Evolutionary conservation across 768 basidiomycete genomes (phyloP), one percentile per base, ranked within the genome.

Genomic region (Galerina marginata): DNA sequence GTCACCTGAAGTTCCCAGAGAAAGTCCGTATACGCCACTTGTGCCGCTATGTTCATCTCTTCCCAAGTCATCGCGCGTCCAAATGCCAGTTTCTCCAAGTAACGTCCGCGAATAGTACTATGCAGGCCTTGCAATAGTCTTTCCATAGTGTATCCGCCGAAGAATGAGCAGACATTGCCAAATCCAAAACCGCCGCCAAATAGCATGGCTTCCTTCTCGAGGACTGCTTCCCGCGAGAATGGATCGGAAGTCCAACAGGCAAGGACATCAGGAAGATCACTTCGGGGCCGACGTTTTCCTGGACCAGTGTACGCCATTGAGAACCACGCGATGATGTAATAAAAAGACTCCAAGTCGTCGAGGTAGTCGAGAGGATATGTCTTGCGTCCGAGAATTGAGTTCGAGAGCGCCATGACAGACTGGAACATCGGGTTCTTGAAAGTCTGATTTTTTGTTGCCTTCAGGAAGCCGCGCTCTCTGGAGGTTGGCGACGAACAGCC

Each of bases 261-360:
- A 4, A 39, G 16, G 33, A 26, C 38, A 42, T 10, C 11, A 25
- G 38, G 51, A 29, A 53, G 15, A 16, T 42, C 56, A 0, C 49
- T 49, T 15, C 11, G 7, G 6, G 46, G 3, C 5, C 10, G 36
- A 9, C 47, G 46, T 10, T 14, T 12, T 26, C 56, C 56, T 15
- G 56, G 56, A 40, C 38, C 38, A 15, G 9, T n/a, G 33, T 40
- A 57, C 4, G 36, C 56, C 16, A 49, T n/a, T 6, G 47, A 46
- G 2, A 57, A 40, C 56, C 56, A 57, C 3, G 56, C 47, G 6
- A 57, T 57, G 16, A 57, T 26, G 29, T 57, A 57, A 26, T 49
- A 57, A 16, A 57, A 57, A 1, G 56, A 57, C 39, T 57, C 56
- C 56, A 57, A 26, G 25, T 57, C 56, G 44, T 57, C 56, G 2